Base-by-base conservation (phyloP, 2,329 filamentous ascomycete species). In the Ceratocystis harringtonii region DNA sequence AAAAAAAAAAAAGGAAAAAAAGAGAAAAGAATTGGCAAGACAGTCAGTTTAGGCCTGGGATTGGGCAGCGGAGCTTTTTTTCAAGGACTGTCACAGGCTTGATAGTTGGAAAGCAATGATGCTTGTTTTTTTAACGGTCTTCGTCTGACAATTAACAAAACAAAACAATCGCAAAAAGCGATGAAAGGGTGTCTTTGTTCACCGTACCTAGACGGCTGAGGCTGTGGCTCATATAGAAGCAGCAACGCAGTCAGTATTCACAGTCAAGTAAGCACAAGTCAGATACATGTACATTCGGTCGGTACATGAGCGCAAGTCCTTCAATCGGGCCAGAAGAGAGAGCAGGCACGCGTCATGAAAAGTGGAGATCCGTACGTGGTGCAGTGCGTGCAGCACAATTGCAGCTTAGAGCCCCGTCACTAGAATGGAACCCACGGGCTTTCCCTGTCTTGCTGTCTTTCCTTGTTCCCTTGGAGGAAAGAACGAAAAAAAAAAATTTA, bases 301-400 rank as follows among this genome's bases (percentile, higher is more conserved):
- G 19, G 25, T 28, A 5, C 10, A 28, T 5, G 48, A 4, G 22
- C n/a, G 19, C 45, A 48, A 48, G 45, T 8, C 17, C 45, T n/a
- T 19, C 17, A n/a, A 7, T 48, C 2, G 5, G 19, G 1, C 44
- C 17, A 8, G 12, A 48, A 48, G 19, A 28, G 22, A 25, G 7
- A 30, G 55, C 28, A 58, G 55, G 55, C 55, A 58, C 55, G 55
- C 55, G 55, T 58, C 55, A 58, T 58, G 55, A 58, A 58, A 8
- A 58, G 55, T 58, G 55, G 55, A 19, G 55, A 41, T 15, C 36
- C 36, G 36, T 15, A 41, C 36, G 36, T 15, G 36, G 36, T 41
- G 36, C 32, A 15, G 22, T 25, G 22, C 1, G 36, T 41, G 36
- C 36, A 41, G 36, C 12, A 15, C 36, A 41, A 15, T 41, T 41